Base-by-base conservation (phyloP, 129 eudicot species). In the Arctium lappa region DNA sequence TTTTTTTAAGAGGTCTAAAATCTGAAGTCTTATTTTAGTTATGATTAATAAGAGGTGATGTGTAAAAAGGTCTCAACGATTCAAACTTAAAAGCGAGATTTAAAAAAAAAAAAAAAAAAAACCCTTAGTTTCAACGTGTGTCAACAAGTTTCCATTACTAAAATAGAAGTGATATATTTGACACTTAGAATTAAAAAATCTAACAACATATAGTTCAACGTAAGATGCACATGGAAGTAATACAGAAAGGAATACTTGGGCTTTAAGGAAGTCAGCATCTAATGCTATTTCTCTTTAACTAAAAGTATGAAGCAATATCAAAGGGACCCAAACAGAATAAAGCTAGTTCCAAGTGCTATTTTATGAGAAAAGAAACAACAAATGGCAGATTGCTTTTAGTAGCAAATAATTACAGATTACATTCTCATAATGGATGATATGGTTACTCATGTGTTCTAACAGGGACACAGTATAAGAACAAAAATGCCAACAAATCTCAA, bases 221-320 rank as follows among this genome's bases (percentile, higher is more conserved):
- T 60, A 60, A 22, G 68, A 60, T 60, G 29, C 68, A 60, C 66
- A 56, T 56, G 66, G 15, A 73, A 6, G 60, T 73, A 39, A 73
- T 40, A 16, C 15, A 39, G 63, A 7, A 79, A 42, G 75, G 50
- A 53, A 72, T 80, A 72, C 78, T 83, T 69, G 1, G 66, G 36
- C 83, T 30, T 42, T 60, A 69, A 69, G 86, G 44, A 83, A 83
- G 71, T 40, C 46, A 73, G 83, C 83, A 84, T 84, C 75, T 74
- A 73, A 75, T 82, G 76, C 80, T 44, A 63, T 79, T 32, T 39
- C 42, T 83, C 65, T 60, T 39, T 84, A 53, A 72, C 29, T 48
- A 72, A 84, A 84, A 79, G 83, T 34, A 65, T 16, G 60, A 84
- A 84, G 80, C 76, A 79, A 84, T 65, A 76, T 69, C 84, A 56